These are phyloP conservation scores for Rostrohypoxylon terebratum DNA, from an alignment of 495 filamentous ascomycete genomes.

Conservation along the genomic window DNA sequence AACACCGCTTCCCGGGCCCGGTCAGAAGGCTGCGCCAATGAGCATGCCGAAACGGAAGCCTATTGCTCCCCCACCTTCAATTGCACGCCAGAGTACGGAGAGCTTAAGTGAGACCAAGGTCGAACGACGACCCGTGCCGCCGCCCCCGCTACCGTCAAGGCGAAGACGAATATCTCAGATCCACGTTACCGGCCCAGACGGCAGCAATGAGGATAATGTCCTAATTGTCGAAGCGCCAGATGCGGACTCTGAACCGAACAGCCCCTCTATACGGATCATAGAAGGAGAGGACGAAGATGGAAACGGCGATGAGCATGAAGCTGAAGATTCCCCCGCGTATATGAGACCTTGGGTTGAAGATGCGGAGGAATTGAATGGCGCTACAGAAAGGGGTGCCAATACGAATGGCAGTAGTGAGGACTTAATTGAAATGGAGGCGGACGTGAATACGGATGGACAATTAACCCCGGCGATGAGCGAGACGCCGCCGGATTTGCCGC, in stretches of 20 bases:
- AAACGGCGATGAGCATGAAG: conserved; percentile 14
- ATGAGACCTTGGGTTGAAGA: conserved; percentile 61
- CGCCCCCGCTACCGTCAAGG: conserved; percentile 51
- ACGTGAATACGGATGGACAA: not conserved
- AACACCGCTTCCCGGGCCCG: conserved; percentile 69
- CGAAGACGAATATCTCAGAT: conserved; percentile 47
- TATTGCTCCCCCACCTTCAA: conserved; percentile 51
- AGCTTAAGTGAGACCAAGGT: conserved; percentile 40
- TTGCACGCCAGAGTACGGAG: conserved; percentile 41
- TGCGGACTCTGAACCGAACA: conserved; percentile 66
- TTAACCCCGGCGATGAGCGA: not conserved
- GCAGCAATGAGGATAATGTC: conserved; percentile 59
- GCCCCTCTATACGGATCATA: conserved; percentile 51
- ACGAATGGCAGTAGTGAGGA: conserved; percentile 27
- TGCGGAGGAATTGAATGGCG: conserved; percentile 40
- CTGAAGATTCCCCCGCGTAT: conserved; percentile 41
- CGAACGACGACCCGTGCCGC: conserved; percentile 58
- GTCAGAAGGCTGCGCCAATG: conserved; percentile 64
- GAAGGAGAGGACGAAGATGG: conserved; percentile 35
- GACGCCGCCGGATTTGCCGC: conserved; percentile 26
- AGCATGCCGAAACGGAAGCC: conserved; percentile 64
- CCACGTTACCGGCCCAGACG: conserved; percentile 38
- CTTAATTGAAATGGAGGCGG: conserved; percentile 18
- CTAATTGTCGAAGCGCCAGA: conserved; percentile 69
- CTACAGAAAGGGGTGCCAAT: not conserved